Base-by-base conservation (phyloP, 352 stramenopile species). In the Globisporangium polare region DNA sequence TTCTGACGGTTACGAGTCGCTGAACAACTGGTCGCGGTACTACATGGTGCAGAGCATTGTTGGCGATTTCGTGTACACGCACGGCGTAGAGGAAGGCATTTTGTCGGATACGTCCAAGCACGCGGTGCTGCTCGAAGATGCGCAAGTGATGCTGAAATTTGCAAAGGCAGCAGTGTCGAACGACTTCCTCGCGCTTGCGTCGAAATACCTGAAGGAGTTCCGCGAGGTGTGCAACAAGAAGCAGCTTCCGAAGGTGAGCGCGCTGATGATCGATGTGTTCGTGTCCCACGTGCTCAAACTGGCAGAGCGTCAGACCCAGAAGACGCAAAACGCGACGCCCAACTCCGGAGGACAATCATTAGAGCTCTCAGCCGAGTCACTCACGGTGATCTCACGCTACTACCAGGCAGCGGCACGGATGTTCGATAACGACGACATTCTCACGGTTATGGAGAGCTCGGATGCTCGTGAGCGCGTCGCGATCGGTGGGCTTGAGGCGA, bases 351-450 rank as follows among this genome's bases (percentile, higher is more conserved):
- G 0, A 12, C 26, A 29, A 5, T 33, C 46, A 10, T 33, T 57
- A 22, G 37, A 60, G 47, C 43, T 67, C 17, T 60, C 56, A 9
- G 20, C 8, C 8, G 74, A 73, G 18, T 75, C 78, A 0, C 53
- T 88, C 9, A 78, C 67, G 20, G 43, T 79, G 18, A 77, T 90
- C 35, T 75, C 75, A 17, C 62, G 73, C 41, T 94, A 94, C 62
- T 92, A 89, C 51, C 72, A 88, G 41, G 86, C 85, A 1, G 73
- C 84, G 22, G 88, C 79, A 18, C 86, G 87, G 39, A 85, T 92
- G 75, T 94, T 94, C 58, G 83, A 92, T 54, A 94, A 92, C 49
- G 63, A 76, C 18, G 85, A 94, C 54, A 83, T 94, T 46, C 65
- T 90, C 42, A 77, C 78, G 5, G 70, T 92, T 53, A 77, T 90